phyloP scores from a whole-genome alignment of 164 flowering plant genomes.

The Annona squamosa region DNA sequence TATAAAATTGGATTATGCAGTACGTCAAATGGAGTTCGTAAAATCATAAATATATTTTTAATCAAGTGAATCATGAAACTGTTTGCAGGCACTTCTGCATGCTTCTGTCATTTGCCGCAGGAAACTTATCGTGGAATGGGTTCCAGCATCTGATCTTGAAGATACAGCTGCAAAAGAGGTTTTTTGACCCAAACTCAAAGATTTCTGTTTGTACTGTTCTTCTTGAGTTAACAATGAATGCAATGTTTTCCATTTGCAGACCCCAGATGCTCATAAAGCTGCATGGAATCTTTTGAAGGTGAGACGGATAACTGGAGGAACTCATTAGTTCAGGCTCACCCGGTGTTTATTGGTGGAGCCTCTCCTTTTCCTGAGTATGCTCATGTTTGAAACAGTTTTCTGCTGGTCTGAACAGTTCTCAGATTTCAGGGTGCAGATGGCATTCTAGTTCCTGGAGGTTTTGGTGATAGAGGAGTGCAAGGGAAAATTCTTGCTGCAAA shows the following conservation, averaged over 20 bases:
- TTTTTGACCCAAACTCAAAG: neutral
- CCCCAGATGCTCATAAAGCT: conserved; percentile 49
- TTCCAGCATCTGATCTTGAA: conserved; percentile 87
- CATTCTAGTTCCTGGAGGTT: conserved; percentile 97
- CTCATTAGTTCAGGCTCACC: neutral
- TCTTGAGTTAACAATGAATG: neutral
- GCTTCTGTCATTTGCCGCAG: conserved; percentile 72
- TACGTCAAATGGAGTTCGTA: neutral
- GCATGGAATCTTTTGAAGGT: conserved; percentile 86
- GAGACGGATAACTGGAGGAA: neutral
- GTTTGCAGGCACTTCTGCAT: conserved; percentile 82
- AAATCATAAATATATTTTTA: neutral
- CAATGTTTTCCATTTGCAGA: conserved; percentile 34
- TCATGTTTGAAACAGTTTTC: neutral
- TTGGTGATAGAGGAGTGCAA: conserved; percentile 95
- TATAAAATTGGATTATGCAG: neutral
- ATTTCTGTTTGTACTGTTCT: neutral
- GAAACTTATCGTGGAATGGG: conserved; percentile 74
- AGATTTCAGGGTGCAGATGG: conserved; percentile 74
- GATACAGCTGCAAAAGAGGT: conserved; percentile 57
- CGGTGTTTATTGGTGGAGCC: neutral
- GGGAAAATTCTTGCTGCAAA: conserved; percentile 95
- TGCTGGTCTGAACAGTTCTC: neutral
- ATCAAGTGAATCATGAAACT: neutral
- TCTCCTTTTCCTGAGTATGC: neutral